Conservation (phyloP, 2,329 filamentous ascomycete genomes). For the Penicillium sp. region DNA sequence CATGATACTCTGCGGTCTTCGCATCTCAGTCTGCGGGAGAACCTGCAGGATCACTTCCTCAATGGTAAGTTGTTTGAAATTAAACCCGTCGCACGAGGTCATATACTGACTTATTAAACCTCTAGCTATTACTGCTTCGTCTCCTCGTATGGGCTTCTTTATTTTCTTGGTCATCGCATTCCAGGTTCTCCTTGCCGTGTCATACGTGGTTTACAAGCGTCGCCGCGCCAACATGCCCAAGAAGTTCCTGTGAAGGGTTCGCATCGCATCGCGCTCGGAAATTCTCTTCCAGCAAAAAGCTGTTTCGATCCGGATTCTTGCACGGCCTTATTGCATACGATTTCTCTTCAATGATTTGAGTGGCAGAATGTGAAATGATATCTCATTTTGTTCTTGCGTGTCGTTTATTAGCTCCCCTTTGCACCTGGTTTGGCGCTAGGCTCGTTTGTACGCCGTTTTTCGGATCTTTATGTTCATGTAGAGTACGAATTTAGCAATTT, state of each 20-base stretch:
- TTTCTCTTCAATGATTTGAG: background rate
- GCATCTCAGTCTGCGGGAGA: slow-evolving; percentile 53
- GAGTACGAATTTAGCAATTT: slow-evolving; percentile 18
- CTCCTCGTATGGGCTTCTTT: slow-evolving; percentile 60
- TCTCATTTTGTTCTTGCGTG: slow-evolving; percentile 9
- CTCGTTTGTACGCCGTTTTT: slow-evolving; percentile 4
- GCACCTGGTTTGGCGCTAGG: background rate
- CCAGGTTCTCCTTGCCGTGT: slow-evolving; percentile 68
- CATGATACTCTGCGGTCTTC: slow-evolving; percentile 55
- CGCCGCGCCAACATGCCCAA: slow-evolving; percentile 76
- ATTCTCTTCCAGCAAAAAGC: background rate
- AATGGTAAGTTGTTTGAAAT: slow-evolving; percentile 45
- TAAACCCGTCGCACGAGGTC: too few relatives aligned
- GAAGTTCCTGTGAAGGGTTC: slow-evolving; percentile 71
- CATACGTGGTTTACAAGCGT: slow-evolving; percentile 78
- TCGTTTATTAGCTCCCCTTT: slow-evolving; percentile 15
- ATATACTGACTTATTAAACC: background rate
- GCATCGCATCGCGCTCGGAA: background rate
- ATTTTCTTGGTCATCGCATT: slow-evolving; percentile 72
- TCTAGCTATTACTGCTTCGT: slow-evolving; percentile 53
- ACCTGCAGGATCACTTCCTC: slow-evolving; percentile 51
- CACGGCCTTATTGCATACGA: background rate
- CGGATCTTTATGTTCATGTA: slow-evolving; percentile 21
- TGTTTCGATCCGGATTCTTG: background rate
- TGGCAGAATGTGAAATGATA: background rate